A percentile compares a stretch with the other conserved stretches of the same genome.
These are phyloP conservation scores for Noccaea bulbosa DNA, from an alignment of 345 rosid genomes.

Conservation along the genomic window DNA sequence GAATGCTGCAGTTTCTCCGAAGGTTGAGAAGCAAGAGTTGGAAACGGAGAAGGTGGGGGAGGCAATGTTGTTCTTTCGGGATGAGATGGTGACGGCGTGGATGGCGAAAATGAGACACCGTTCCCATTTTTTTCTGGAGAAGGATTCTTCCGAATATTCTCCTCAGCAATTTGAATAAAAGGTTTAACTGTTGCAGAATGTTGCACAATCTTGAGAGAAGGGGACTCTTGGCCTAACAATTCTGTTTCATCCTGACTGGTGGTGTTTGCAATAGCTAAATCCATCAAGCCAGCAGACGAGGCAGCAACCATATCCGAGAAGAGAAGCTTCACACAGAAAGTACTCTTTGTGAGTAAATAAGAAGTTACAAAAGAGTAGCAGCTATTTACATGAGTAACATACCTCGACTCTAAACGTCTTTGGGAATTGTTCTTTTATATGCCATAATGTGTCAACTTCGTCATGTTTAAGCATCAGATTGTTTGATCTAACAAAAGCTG, in stretches of 20 bases:
- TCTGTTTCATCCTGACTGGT: constrained; percentile 34
- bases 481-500: constrained; percentile 91
- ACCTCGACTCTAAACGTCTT: constrained; percentile 95
- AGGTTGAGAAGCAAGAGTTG: constrained; percentile 31
- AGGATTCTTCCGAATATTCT: constrained; percentile 18
- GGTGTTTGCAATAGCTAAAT: constrained; percentile 44
- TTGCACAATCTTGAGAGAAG: constrained; percentile 40
- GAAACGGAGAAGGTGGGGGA: constrained; percentile 55
- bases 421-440: constrained; percentile 76
- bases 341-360: constrained; percentile 37
- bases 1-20: constrained; percentile 30
- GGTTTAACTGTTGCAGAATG: constrained; percentile 50
- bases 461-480: constrained; percentile 91
- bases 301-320: constrained; percentile 94
- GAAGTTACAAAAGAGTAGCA: constrained; percentile 12
- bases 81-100: constrained; percentile 46
- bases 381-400: constrained; percentile 31
- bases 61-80: constrained; percentile 42
- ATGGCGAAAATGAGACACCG: constrained; percentile 41
- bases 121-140: constrained; percentile 37
- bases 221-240: constrained; percentile 42
- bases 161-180: constrained; percentile 30
- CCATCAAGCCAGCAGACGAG: constrained; percentile 62
- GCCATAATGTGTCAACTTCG: constrained; percentile 88
- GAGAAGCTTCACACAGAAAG: constrained; percentile 69